A percentile compares a stretch with the other conserved stretches of the same genome.
phyloP scores from a whole-genome alignment of 306 rosid species.

The Quercus dentata region DNA sequence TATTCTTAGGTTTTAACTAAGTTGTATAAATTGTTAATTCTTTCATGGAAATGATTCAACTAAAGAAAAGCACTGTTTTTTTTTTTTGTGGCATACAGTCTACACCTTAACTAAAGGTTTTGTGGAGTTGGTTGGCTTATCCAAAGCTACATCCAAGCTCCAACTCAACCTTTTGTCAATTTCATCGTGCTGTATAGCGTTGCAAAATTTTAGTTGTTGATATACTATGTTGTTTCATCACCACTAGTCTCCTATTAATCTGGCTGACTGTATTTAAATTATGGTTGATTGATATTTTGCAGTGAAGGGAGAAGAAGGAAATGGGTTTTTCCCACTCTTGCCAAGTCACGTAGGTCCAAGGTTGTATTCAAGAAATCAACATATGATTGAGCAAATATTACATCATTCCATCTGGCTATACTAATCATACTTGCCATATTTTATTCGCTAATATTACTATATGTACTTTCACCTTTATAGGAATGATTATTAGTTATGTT shows the following conservation, averaged over 20 bases:
- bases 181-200: neutral
- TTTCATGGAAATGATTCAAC: neutral
- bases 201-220: constrained; percentile 8
- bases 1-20: neutral
- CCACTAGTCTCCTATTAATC: constrained; percentile 2
- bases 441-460: neutral
- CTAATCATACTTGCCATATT: neutral
- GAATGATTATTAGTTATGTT: neutral
- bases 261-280: constrained; percentile 24
- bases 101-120: neutral
- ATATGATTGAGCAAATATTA: neutral
- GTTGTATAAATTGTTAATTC: neutral
- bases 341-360: constrained; percentile 43
- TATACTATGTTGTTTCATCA: constrained; percentile 15
- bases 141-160: neutral
- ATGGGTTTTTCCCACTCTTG: constrained; percentile 87
- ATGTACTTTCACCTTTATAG: neutral
- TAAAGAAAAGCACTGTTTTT: neutral
- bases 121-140: neutral
- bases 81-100: neutral
- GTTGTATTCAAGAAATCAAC: constrained; percentile 33
- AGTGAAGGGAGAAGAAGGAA: constrained; percentile 97
- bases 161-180: neutral
- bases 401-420: neutral
- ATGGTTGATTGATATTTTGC: constrained; percentile 30